These are phyloP conservation scores for Coemansia sp. DNA, from an alignment of 192 early-diverging fungal species.

Conservation along the genomic window DNA sequence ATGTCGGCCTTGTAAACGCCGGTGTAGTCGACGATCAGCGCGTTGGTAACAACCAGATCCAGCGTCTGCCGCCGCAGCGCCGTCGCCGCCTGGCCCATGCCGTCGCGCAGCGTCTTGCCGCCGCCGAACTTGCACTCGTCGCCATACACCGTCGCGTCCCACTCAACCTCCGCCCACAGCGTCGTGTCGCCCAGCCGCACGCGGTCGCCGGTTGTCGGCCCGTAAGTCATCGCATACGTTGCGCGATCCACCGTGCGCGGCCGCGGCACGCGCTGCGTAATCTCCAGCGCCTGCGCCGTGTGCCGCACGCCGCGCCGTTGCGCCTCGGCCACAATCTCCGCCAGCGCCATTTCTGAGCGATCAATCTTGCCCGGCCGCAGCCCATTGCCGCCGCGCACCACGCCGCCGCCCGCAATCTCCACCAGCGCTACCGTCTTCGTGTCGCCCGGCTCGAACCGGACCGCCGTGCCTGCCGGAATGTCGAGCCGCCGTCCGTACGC, in stretches of 20 bases:
- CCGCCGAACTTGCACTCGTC: slow-evolving; percentile 98
- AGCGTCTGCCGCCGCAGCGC: slow-evolving; percentile 69
- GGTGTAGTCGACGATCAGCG: slow-evolving; percentile 86
- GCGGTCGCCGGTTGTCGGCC: slow-evolving; percentile 89
- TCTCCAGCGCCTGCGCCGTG: slow-evolving; percentile 53
- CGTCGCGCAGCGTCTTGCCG: slow-evolving; percentile 90
- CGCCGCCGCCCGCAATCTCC: slow-evolving; percentile 76
- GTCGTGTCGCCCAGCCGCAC: slow-evolving; percentile 85
- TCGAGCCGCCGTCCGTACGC: slow-evolving; percentile 88
- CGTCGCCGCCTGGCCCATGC: slow-evolving; percentile 87
- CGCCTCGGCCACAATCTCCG: slow-evolving; percentile 18
- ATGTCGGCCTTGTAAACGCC: slow-evolving; percentile 99
- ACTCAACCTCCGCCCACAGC: slow-evolving; percentile 84
- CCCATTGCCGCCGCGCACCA: slow-evolving; percentile 84
- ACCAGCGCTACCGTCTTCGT: slow-evolving; percentile 79
- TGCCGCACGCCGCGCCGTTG: slow-evolving; percentile 56
- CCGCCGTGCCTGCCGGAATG: slow-evolving; percentile 90
- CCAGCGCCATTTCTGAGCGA: slow-evolving; percentile 15
- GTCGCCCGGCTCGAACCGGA: slow-evolving; percentile 97
- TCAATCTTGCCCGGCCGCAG: slow-evolving; percentile 76
- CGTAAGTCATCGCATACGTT: slow-evolving; percentile 87
- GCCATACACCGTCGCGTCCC: slow-evolving; percentile 87
- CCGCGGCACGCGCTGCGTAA: slow-evolving; percentile 50
- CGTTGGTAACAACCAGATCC: slow-evolving; percentile 96
- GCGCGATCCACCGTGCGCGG: slow-evolving; percentile 72